phyloP scores from a whole-genome alignment of 257 asterid genomes.

The Solanum sejunctum region DNA sequence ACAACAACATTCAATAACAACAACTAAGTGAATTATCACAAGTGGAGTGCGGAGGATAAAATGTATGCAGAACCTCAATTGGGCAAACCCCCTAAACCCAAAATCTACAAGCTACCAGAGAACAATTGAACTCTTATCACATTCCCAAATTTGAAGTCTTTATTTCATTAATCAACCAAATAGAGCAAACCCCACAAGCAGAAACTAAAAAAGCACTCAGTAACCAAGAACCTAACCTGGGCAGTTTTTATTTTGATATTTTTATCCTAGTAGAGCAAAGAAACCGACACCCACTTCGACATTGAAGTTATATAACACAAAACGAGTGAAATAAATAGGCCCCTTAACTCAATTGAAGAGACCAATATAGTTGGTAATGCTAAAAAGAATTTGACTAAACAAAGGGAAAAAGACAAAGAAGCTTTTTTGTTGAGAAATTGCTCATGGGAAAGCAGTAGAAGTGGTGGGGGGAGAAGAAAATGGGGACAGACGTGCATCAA shows the following conservation, averaged over 20 bases:
- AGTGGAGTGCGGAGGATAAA: too few relatives aligned
- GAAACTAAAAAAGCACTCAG: background rate
- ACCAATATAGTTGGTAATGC: background rate
- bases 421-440: background rate
- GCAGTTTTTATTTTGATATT: background rate
- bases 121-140: background rate
- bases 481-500: background rate
- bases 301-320: conserved; percentile 22
- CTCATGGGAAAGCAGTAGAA: background rate
- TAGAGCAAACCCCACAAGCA: conserved; percentile 5
- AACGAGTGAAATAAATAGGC: conserved; percentile 1
- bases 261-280: background rate
- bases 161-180: conserved; percentile 14
- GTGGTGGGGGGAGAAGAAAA: background rate
- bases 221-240: background rate
- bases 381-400: conserved; percentile 7
- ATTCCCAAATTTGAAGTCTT: background rate
- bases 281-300: conserved; percentile 19
- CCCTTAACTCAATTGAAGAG: background rate
- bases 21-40: too few relatives aligned
- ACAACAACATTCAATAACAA: too few relatives aligned
- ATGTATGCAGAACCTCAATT: background rate
- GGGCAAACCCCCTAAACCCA: background rate
- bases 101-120: background rate
- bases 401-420: background rate